phyloP scores from a whole-genome alignment of 2,329 filamentous ascomycete genomes.

The Juglanconis juglandina region DNA sequence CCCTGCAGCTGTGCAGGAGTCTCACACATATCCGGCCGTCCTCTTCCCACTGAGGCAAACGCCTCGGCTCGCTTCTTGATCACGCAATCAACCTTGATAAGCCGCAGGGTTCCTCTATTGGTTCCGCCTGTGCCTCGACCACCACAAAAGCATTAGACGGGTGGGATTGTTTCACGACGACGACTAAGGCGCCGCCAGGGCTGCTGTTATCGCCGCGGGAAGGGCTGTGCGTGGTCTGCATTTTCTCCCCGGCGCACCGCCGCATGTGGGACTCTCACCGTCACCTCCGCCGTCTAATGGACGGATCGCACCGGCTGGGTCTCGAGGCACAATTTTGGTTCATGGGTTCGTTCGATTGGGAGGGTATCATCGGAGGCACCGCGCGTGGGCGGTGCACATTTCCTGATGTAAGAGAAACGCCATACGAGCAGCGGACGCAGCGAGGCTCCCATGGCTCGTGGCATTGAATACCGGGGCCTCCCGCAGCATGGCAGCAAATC shows the following conservation, averaged over 20 bases:
- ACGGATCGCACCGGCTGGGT: background rate
- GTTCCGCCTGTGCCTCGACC: background rate
- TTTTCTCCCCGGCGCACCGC: background rate
- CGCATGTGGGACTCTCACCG: background rate
- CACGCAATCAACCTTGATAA: constrained; percentile 16
- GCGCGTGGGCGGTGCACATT: background rate
- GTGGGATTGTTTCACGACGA: background rate
- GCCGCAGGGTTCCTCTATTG: constrained; percentile 1
- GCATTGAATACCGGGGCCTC: background rate
- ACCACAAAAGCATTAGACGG: background rate
- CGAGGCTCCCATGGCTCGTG: background rate
- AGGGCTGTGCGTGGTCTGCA: background rate
- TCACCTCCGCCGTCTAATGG: background rate
- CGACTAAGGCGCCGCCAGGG: background rate
- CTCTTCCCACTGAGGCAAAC: background rate
- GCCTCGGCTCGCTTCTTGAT: constrained; percentile 6
- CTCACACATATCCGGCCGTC: background rate
- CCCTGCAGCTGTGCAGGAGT: constrained; percentile 3
- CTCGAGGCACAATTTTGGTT: background rate
- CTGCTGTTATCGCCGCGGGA: background rate
- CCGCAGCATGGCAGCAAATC: background rate
- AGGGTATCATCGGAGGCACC: constrained; percentile 9
- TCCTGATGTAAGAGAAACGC: background rate
- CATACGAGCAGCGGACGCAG: background rate
- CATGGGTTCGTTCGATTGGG: background rate